A percentile compares a stretch with the other conserved stretches of the same genome.
Evolutionary conservation across 768 basidiomycete genomes (phyloP).

Genomic region (Leccinum boreale): DNA sequence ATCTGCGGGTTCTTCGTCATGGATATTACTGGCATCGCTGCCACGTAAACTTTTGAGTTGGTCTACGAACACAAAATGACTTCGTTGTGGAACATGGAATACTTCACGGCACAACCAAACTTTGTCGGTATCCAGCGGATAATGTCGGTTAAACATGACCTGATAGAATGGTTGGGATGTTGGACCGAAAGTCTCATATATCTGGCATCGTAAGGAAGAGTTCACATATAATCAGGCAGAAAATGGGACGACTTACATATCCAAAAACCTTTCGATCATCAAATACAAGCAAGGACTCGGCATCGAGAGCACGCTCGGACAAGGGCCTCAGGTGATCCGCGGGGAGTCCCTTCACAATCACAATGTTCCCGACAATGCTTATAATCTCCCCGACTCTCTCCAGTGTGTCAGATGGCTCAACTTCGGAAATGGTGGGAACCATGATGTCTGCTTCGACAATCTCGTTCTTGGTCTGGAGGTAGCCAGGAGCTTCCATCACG

Average conservation of each 20-base stretch:
- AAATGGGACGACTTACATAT: conserved; percentile 53
- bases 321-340: conserved; percentile 42
- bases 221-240: conserved; percentile 10
- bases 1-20: conserved; percentile 91
- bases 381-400: conserved; percentile 78
- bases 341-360: conserved; percentile 65
- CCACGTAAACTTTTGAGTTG: conserved; percentile 72
- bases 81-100: conserved; percentile 78
- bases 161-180: conserved; percentile 89
- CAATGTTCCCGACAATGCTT: conserved; percentile 68
- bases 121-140: conserved; percentile 57
- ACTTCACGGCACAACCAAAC: conserved; percentile 59
- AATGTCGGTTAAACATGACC: conserved; percentile 69
- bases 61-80: conserved; percentile 79
- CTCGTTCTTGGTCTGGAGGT: conserved; percentile 71
- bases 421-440: conserved; percentile 60
- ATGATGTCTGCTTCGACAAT: conserved; percentile 52
- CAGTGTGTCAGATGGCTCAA: conserved; percentile 61
- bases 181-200: conserved; percentile 96
- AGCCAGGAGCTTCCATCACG: conserved; percentile 36
- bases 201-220: conserved; percentile 38
- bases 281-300: conserved; percentile 87
- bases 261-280: conserved; percentile 88
- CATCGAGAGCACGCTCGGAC: conserved; percentile 71
- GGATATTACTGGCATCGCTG: conserved; percentile 90